Evolutionary conservation across 352 stramenopile species (phyloP).

Genomic region (Globisporangium yorkense): DNA sequence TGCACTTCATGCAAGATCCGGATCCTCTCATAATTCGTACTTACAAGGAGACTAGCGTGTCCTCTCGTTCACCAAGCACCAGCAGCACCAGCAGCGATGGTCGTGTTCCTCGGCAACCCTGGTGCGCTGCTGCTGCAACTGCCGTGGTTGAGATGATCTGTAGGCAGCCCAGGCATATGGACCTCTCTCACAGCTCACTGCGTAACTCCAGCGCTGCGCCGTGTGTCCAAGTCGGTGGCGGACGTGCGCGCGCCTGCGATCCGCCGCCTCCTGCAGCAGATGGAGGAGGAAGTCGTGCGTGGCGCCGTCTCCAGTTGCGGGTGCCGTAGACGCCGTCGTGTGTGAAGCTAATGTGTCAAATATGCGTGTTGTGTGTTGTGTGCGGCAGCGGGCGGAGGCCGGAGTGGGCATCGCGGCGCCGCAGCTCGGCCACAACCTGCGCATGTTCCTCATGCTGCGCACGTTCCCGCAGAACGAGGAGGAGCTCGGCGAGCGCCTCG

Average conservation of each 20-base stretch:
- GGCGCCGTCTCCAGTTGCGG: background rate
- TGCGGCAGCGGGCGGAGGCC: slow-evolving; percentile 44
- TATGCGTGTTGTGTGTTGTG: background rate
- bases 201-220: slow-evolving; percentile 39
- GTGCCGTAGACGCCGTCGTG: too few relatives aligned
- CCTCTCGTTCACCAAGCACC: background rate
- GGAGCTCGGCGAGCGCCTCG: slow-evolving; percentile 36
- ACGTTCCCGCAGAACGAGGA: slow-evolving; percentile 49
- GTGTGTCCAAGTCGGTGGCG: slow-evolving; percentile 60
- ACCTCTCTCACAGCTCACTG: too few relatives aligned
- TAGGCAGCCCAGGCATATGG: too few relatives aligned
- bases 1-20: too few relatives aligned
- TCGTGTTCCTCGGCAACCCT: slow-evolving; percentile 71
- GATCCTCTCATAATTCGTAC: too few relatives aligned
- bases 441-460: slow-evolving; percentile 83
- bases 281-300: slow-evolving; percentile 58
- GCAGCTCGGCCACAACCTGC: slow-evolving; percentile 68
- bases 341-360: background rate
- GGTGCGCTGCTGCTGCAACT: slow-evolving; percentile 21
- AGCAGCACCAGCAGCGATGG: slow-evolving; percentile 23
- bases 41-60: too few relatives aligned
- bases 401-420: slow-evolving; percentile 73
- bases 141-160: too few relatives aligned
- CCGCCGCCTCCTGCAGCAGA: slow-evolving; percentile 37
- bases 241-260: slow-evolving; percentile 47